Evolutionary conservation across 257 asterid species (phyloP), one percentile per base, ranked within the genome.

Genomic region (Agastache rugosa): DNA sequence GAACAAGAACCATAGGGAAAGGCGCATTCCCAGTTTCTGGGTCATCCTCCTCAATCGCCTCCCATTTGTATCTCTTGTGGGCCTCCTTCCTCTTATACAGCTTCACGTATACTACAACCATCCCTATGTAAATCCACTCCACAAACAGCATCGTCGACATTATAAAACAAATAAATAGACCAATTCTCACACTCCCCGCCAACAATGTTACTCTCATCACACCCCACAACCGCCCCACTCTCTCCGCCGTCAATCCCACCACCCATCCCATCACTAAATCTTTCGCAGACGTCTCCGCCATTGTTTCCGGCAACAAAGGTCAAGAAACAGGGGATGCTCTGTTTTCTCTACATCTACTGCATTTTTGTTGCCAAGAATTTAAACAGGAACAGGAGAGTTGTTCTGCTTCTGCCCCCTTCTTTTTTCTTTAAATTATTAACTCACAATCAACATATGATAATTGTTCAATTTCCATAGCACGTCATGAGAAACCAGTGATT

Each of bases 1-100:
- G 88, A 48, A 84, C 80, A 31, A 84, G 86, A 69, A 84, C 71
- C 81, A 76, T 66, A 9, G 88, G 88, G 55, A 59, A 82, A 29
- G 50, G 64, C 16, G 75, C 78, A 68, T 69, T 81, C 0, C 85
- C 87, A n/a, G 22, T 20, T 73, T 84, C 86, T 15, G 72, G 25
- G 59, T 82, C 88, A 14, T 64, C 88, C 20, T 63, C 82, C 67
- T 65, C 61, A 31, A 84, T 56, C 9, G 84, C 62, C 73, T 77
- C 83, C 83, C 83, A 84, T 75, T 59, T 79, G 62, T 77, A 84
- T 2, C 66, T 37, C 14, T 59, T 71, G 12, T 39, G 12, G 12
- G 44, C 44, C 3, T 82, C 78, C 42, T 77, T 82, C 62, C 41
- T 65, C 51, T 79, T 45, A 5, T 68, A 72, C 14, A 74, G 0